Conservation (phyloP, 2,329 filamentous ascomycete genomes). For the Microsporum ferrugineum region DNA sequence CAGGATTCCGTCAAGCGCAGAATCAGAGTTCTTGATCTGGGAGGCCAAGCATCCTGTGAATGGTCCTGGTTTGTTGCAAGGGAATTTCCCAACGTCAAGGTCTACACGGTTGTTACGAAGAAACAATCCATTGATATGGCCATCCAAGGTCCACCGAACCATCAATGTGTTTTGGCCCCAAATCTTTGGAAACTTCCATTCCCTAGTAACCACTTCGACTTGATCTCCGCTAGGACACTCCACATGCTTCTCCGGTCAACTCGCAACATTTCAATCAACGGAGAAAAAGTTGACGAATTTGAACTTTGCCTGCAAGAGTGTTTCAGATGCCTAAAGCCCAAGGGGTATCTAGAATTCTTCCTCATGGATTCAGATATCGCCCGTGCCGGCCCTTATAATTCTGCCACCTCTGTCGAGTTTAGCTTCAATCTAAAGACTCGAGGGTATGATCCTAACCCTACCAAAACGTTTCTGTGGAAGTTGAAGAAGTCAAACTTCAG, state of each 20-base stretch:
- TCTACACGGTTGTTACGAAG: slow-evolving; percentile 78
- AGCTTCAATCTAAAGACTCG: slow-evolving; percentile 78
- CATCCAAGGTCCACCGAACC: slow-evolving; percentile 74
- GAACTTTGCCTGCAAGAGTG: slow-evolving; percentile 75
- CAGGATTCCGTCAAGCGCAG: slow-evolving; percentile 32
- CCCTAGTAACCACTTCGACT: slow-evolving; percentile 72
- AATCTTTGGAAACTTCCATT: slow-evolving; percentile 75
- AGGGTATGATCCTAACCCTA: slow-evolving; percentile 78
- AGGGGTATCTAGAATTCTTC: slow-evolving; percentile 83
- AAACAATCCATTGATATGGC: slow-evolving; percentile 61
- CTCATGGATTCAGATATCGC: slow-evolving; percentile 84
- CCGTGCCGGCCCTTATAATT: slow-evolving; percentile 65
- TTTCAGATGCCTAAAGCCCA: slow-evolving; percentile 81
- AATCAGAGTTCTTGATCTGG: slow-evolving; percentile 68
- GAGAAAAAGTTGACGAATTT: slow-evolving; percentile 70
- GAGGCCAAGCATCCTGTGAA: slow-evolving; percentile 71
- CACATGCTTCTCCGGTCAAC: slow-evolving; percentile 67
- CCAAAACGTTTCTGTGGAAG: slow-evolving; percentile 66
- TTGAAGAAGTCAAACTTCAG: slow-evolving; percentile 65
- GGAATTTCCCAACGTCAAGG: slow-evolving; percentile 71
- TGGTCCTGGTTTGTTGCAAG: slow-evolving; percentile 93
- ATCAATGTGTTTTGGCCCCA: slow-evolving; percentile 68
- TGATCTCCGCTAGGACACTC: slow-evolving; percentile 79
- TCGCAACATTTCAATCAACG: slow-evolving; percentile 42
- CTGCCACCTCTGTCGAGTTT: slow-evolving; percentile 82